Conservation (phyloP, 768 basidiomycete species). For the Boletellus sp. region DNA sequence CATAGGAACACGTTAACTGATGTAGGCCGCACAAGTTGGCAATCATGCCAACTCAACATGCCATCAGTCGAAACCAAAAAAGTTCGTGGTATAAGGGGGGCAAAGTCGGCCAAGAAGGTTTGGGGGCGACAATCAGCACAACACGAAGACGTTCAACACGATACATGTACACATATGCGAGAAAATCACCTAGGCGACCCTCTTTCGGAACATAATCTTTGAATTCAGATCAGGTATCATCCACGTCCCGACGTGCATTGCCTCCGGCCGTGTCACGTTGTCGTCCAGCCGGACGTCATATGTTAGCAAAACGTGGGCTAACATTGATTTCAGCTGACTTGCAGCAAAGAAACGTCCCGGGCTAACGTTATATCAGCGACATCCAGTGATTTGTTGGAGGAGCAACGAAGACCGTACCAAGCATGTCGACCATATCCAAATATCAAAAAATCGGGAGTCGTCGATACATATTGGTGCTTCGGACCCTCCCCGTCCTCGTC, state of each 20-base stretch:
- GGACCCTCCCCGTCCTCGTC: slow-evolving; percentile 29
- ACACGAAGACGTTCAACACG: too few species aligned
- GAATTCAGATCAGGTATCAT: not conserved
- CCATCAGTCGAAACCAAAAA: too few species aligned
- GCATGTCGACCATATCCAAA: slow-evolving; percentile 36
- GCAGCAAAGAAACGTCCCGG: slow-evolving; percentile 42
- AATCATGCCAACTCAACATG: too few species aligned
- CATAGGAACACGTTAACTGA: too few species aligned
- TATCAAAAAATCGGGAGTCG: slow-evolving; percentile 29
- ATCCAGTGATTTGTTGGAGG: too few species aligned
- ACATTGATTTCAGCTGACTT: slow-evolving; percentile 42
- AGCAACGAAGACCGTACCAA: slow-evolving; percentile 20
- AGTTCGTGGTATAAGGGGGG: too few species aligned
- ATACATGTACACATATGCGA: too few species aligned
- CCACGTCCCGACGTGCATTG: not conserved
- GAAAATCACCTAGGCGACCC: not conserved
- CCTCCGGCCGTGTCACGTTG: not conserved
- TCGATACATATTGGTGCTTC: slow-evolving; percentile 36
- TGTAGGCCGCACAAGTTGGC: too few species aligned
- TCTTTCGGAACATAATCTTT: slow-evolving; percentile 12
- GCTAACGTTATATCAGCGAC: not conserved
- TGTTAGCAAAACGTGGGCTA: slow-evolving; percentile 41
- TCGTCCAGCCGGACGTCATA: slow-evolving; percentile 18
- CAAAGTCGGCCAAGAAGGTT: too few species aligned
- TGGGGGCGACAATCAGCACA: too few species aligned